Base-by-base conservation (phyloP, 352 stramenopile genomes). In the Phytophthora idaei region DNA sequence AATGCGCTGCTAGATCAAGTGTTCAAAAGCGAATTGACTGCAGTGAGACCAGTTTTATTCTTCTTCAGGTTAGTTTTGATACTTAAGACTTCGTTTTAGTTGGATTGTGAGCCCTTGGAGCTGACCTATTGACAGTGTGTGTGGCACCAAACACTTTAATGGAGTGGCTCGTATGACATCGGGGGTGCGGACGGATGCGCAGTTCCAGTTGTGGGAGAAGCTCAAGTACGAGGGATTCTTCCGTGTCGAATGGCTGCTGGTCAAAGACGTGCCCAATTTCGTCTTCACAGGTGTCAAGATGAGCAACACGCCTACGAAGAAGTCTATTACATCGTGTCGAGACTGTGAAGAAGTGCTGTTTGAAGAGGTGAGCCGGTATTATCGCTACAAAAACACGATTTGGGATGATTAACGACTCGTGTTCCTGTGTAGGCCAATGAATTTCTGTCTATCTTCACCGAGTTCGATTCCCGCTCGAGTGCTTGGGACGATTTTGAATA, bases 241-340 rank as follows among this genome's bases (percentile, higher is more conserved):
- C 66, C 78, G 87, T 51, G 51, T 94, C 56, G 86, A 94, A 67
- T 94, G 86, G 86, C 69, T 94, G 37, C 60, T 91, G 39, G 81
- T 94, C 51, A 94, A 94, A 69, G 86, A 94, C 57, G 86, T 94
- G 53, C 86, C 86, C 4, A 94, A 94, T 50, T 81, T 83, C 54
- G 78, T 86, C n/a, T 80, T 94, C 46, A 92, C 81, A 2, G 65
- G 70, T 21, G 77, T 94, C 57, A 90, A 90, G 54, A 89, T 92
- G 82, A 90, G 73, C 67, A 92, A 92, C 64, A 90, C 81, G 14
- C 82, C 84, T 2, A 84, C 76, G 8, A 90, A 90, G 34, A 94
- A 94, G 67, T 93, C 82, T 14, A 92, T 94, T 57, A 92, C 85
- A 4, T 79, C 80, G 2, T 91, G 81, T 67, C 80, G 86, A 1